Base-by-base conservation (phyloP, 331 rosid species). In the Quercus tomentella region DNA sequence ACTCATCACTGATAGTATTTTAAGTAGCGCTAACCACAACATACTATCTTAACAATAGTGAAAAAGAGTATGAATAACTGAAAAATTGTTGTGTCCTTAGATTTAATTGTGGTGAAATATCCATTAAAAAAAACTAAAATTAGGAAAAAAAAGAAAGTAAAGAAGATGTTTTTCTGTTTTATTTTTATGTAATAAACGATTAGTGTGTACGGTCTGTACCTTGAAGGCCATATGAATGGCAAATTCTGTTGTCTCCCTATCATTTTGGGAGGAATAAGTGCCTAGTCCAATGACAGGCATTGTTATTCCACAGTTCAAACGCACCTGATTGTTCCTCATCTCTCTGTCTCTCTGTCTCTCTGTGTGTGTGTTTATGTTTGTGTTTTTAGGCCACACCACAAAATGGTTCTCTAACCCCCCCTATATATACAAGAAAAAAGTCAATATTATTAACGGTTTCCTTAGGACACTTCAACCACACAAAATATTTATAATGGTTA, bases 231-330 rank as follows among this genome's bases (percentile, higher is more conserved):
- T 86, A 76, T 88, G 92, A 72, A 92, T 82, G 7, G 97, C 97
- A 61, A 84, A 78, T 81, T 91, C 88, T 57, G 92, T 89, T 30
- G 83, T 83, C 33, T 83, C 84, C 79, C 80, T 80, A 58, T 92
- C 92, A 83, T 88, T 75, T 81, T 89, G 93, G 77, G 58, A 86
- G 60, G 97, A 88, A 67, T 88, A 95, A 58, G 98, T 92, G 79
- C 98, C 98, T 31, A 90, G 86, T 33, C 97, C 98, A 77, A 95
- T 80, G 78, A 80, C 83, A 60, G 97, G 97, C 93, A 95, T 85
- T 84, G 88, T 77, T 76, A 89, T 85, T 41, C 97, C 98, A 84
- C 81, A 79, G 70, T 90, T 91, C 92, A 95, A 87, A 52, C 80
- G 83, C 70, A 92, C 90, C 79, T 89, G 85, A 68, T 84, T 80